Conservation (phyloP, 2,329 filamentous ascomycete genomes). For the Dryadomyces quercivorus region DNA sequence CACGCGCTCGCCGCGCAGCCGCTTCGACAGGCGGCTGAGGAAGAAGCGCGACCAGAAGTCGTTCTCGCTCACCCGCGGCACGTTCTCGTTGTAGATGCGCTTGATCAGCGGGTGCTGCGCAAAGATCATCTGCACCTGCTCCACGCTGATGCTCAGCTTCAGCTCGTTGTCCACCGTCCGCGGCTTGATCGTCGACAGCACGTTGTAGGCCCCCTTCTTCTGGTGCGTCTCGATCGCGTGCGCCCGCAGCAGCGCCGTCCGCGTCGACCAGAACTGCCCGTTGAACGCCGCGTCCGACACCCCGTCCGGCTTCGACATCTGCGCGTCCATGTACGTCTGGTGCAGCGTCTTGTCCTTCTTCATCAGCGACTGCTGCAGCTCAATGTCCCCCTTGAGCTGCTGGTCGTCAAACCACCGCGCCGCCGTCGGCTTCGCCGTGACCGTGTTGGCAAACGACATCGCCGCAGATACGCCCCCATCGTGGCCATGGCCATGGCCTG, state of each 20-base stretch:
- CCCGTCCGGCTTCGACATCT: conserved; percentile 71
- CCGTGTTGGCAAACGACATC: conserved; percentile 67
- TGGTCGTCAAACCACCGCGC: conserved; percentile 71
- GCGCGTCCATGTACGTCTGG: conserved; percentile 77
- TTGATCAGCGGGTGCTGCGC: conserved; percentile 84
- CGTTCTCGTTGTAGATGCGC: conserved; percentile 84
- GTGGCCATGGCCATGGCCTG: conserved; percentile 27
- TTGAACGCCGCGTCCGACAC: conserved; percentile 75
- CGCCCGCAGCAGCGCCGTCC: conserved; percentile 73
- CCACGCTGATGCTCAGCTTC: conserved; percentile 68
- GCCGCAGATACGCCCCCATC: conserved; percentile 44
- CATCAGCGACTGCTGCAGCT: conserved; percentile 78
- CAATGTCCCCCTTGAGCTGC: conserved; percentile 63
- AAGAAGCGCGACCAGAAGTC: conserved; percentile 96
- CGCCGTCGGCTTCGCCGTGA: conserved; percentile 39
- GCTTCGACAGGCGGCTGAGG: conserved; percentile 78
- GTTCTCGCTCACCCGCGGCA: conserved; percentile 64
- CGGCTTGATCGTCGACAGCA: conserved; percentile 79
- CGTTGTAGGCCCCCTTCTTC: conserved; percentile 82
- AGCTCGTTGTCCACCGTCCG: conserved; percentile 61
- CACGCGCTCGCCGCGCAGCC: conserved; percentile 79
- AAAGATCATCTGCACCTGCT: conserved; percentile 89
- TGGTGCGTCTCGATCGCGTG: conserved; percentile 85
- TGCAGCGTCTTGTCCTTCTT: conserved; percentile 65
- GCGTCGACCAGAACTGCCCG: conserved; percentile 86